Percentiles rank a stretch among this genome's conserved stretches.
Conservation (phyloP, 1,284 basidiomycete species). For the Trametes sp. region DNA sequence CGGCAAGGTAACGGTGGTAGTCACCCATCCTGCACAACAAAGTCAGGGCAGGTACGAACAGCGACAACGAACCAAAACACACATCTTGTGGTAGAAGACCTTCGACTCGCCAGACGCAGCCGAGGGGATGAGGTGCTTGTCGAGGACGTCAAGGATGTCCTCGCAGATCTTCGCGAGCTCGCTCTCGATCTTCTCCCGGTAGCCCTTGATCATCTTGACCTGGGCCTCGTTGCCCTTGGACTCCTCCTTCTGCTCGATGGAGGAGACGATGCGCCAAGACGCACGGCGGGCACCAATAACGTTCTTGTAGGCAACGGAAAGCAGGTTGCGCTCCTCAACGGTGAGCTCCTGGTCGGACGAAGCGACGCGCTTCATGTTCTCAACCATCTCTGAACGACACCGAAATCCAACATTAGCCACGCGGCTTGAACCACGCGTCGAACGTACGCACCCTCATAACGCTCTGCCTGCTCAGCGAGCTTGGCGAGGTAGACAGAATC, state of each 20-base stretch:
- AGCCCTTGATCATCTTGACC: conserved; percentile 98
- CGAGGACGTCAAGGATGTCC: conserved; percentile 98
- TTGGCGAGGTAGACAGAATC: conserved; percentile 99
- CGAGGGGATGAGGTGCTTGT: conserved; percentile 99
- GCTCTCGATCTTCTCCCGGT: conserved; percentile 98
- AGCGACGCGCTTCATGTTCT: conserved; percentile 98
- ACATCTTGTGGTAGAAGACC: conserved; percentile 99
- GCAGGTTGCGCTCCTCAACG: conserved; percentile 98
- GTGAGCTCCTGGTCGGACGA: conserved; percentile 98
- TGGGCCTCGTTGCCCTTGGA: conserved; percentile 98
- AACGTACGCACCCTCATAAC: conserved; percentile 85
- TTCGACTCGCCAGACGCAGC: conserved; percentile 98
- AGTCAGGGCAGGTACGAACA: conserved; percentile 6
- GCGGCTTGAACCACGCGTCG: conserved; percentile 15
- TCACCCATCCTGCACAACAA: conserved; percentile 90
- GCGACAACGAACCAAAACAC: conserved; percentile 42
- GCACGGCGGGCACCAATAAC: conserved; percentile 99
- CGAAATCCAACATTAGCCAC: conserved; percentile 30
- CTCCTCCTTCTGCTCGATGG: conserved; percentile 99
- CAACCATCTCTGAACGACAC: conserved; percentile 85
- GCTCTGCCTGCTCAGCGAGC: conserved; percentile 99
- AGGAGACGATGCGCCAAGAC: conserved; percentile 99
- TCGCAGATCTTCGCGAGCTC: conserved; percentile 99
- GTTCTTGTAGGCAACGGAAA: conserved; percentile 99
- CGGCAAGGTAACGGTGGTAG: conserved; percentile 99